phyloP scores from a whole-genome alignment of 2,329 filamentous ascomycete genomes.

The Magnaporthiopsis rhizophila region DNA sequence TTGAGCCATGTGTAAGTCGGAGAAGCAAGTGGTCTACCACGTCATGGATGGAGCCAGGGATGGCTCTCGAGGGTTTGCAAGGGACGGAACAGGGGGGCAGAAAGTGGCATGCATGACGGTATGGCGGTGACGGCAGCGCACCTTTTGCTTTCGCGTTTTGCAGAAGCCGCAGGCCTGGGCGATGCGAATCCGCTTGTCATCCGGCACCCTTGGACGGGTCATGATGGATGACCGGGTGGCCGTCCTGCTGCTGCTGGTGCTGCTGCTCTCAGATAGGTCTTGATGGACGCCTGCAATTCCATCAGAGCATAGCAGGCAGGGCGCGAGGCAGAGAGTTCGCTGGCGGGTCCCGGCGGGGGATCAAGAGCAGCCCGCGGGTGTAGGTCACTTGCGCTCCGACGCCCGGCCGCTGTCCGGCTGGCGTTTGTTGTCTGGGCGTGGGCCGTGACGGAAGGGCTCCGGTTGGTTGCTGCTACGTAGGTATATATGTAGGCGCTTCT shows the following conservation, averaged over 20 bases:
- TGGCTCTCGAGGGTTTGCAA: not conserved
- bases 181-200: slow-evolving; percentile 54
- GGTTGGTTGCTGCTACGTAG: not conserved
- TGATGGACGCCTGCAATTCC: not conserved
- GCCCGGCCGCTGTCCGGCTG: not conserved
- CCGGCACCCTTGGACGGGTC: slow-evolving; percentile 47
- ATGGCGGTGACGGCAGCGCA: not conserved
- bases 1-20: not conserved
- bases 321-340: not conserved
- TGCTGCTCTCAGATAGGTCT: not conserved
- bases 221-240: slow-evolving; percentile 18
- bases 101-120: slow-evolving; percentile 18
- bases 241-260: not conserved
- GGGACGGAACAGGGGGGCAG: not conserved
- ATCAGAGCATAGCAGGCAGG: not conserved
- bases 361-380: not conserved
- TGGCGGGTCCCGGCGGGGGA: not conserved
- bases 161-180: slow-evolving; percentile 57
- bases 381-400: not conserved
- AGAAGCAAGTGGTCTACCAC: not conserved
- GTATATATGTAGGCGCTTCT: not conserved
- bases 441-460: not conserved
- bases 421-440: not conserved
- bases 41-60: not conserved
- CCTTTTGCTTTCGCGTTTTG: slow-evolving; percentile 61